Conservation (phyloP, 2,329 filamentous ascomycete genomes). For the Fusarium mexicanum region DNA sequence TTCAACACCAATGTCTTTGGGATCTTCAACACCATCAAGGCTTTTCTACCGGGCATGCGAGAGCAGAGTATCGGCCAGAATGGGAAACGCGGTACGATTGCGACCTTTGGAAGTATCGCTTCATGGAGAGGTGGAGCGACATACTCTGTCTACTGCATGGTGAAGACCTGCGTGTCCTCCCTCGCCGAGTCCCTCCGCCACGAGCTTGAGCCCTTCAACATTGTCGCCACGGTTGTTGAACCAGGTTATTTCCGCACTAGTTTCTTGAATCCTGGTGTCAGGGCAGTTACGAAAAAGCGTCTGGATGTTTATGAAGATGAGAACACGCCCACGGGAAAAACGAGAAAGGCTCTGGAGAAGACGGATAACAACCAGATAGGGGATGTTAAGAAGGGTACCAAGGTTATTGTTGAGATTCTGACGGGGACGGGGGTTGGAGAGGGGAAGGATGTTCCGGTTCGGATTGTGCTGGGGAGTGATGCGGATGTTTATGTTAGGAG, state of each 20-base stretch:
- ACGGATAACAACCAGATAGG: conserved; percentile 62
- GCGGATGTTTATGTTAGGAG: conserved; percentile 52
- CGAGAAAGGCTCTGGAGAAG: conserved; percentile 44
- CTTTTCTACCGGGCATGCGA: conserved; percentile 59
- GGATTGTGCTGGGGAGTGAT: conserved; percentile 66
- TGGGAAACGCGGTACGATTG: conserved; percentile 46
- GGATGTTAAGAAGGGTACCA: conserved; percentile 63
- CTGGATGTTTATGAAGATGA: conserved; percentile 48
- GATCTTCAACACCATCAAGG: conserved; percentile 57
- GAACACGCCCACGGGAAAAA: conserved; percentile 42
- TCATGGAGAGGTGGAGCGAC: conserved; percentile 53
- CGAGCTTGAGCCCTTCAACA: conserved; percentile 58
- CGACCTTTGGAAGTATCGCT: conserved; percentile 58
- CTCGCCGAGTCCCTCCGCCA: conserved; percentile 54
- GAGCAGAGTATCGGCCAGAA: conserved; percentile 43
- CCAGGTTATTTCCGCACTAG: conserved; percentile 64
- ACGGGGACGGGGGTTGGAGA: conserved; percentile 58
- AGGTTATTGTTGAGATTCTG: conserved; percentile 64
- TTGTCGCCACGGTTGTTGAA: conserved; percentile 56
- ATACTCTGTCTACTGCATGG: conserved; percentile 54
- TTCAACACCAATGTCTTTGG: conserved; percentile 67
- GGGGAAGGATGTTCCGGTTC: conserved; percentile 61
- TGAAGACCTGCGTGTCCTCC: conserved; percentile 58
- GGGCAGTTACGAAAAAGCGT: conserved; percentile 41
- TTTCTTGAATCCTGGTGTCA: conserved; percentile 54